Conservation (phyloP, 306 rosid genomes). For the Alnus glutinosa region DNA sequence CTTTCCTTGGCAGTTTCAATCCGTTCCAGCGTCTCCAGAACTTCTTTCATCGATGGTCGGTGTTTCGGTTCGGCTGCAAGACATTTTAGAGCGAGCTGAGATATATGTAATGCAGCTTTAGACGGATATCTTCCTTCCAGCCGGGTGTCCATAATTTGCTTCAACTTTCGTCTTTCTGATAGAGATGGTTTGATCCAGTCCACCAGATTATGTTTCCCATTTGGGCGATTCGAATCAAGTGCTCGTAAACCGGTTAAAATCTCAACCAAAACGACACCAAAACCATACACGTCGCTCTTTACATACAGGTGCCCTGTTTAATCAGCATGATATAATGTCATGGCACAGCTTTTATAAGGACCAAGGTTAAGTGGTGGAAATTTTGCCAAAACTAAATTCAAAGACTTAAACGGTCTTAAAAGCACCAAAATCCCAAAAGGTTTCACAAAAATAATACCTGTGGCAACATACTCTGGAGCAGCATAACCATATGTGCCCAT, state of each 20-base stretch:
- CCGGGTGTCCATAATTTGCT: constrained; percentile 64
- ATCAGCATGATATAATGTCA: constrained; percentile 15
- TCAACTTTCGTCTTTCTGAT: constrained; percentile 68
- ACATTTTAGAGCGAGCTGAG: constrained; percentile 72
- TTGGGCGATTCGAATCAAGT: constrained; percentile 70
- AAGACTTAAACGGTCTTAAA: constrained; percentile 1
- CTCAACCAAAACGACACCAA: constrained; percentile 91
- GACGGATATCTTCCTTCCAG: constrained; percentile 75
- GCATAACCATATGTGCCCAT: constrained; percentile 99
- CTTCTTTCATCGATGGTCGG: constrained; percentile 87
- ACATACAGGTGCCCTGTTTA: constrained; percentile 80
- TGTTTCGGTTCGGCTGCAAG: constrained; percentile 74
- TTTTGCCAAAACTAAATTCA: not conserved
- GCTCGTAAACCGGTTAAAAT: constrained; percentile 76
- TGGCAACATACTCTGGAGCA: constrained; percentile 92
- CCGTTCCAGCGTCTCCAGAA: constrained; percentile 63
- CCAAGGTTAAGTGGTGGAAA: not conserved
- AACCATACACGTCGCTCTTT: constrained; percentile 91
- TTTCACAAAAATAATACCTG: constrained; percentile 48
- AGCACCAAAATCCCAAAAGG: constrained; percentile 3
- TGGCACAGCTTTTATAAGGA: not conserved
- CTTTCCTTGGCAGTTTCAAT: constrained; percentile 55
- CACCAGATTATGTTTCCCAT: constrained; percentile 57
- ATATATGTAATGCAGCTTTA: constrained; percentile 71
- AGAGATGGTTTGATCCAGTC: constrained; percentile 84